Conservation (phyloP, 2,329 filamentous ascomycete species). For the Diaporthe sp. region DNA sequence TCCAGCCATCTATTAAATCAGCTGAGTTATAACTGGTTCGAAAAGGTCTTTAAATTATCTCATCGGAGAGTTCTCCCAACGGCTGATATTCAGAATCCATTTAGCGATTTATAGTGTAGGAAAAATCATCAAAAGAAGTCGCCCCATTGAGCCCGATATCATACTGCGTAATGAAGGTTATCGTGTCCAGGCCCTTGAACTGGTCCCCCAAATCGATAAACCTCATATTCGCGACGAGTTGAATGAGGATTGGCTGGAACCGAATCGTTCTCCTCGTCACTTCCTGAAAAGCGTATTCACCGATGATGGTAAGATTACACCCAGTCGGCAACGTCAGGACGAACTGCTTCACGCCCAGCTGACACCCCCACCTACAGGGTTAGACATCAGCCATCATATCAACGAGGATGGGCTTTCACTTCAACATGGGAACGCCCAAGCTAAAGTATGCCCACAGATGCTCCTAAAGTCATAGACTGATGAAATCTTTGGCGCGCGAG, state of each 20-base stretch:
- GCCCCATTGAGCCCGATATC: neutral
- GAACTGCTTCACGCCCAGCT: neutral
- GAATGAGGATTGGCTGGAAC: neutral
- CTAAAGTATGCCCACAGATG: neutral
- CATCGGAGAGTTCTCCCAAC: accelerated
- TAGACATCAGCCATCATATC: neutral
- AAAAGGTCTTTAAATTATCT: neutral
- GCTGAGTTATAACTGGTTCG: no score
- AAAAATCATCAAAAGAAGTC: slow-evolving; percentile 11
- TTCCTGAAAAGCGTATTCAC: neutral
- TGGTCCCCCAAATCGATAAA: neutral
- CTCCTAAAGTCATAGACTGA: neutral
- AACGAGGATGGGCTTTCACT: neutral
- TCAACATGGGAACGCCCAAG: neutral
- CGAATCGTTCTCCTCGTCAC: neutral
- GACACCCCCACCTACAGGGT: neutral
- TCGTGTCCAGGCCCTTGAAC: neutral
- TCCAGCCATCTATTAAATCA: neutral
- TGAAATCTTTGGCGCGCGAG: neutral
- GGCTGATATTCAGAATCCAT: neutral
- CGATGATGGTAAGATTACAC: slow-evolving; percentile 11
- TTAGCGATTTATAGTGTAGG: neutral
- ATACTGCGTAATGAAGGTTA: neutral
- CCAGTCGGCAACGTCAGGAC: neutral
- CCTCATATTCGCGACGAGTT: neutral